Conservation (phyloP, 2,329 filamentous ascomycete species). For the Alternaria infectoria region DNA sequence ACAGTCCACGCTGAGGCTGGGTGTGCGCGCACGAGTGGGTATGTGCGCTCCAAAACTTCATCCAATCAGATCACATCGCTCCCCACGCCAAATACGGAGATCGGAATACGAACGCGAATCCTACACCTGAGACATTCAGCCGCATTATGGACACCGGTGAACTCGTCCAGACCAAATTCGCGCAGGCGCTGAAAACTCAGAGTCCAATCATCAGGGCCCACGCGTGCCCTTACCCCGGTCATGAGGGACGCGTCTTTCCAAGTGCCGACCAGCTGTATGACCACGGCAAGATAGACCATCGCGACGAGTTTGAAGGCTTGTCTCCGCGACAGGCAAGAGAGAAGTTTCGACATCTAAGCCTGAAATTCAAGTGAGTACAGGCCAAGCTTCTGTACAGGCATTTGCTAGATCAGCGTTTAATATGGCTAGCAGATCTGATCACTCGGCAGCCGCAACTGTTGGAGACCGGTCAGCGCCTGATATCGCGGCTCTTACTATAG, state of each 20-base stretch:
- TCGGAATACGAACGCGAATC: neutral
- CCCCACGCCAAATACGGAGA: neutral
- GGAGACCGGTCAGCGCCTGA: conserved; percentile 39
- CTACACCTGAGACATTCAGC: neutral
- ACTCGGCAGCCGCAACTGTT: conserved; percentile 34
- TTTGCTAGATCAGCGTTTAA: conserved; percentile 7
- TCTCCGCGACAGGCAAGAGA: conserved; percentile 27
- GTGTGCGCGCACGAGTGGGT: neutral
- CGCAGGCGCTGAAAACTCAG: conserved; percentile 36
- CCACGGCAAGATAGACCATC: conserved; percentile 40
- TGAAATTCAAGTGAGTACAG: conserved; percentile 23
- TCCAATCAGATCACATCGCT: neutral
- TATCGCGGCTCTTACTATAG: conserved; percentile 37
- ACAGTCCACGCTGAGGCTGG: neutral
- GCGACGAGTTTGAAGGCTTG: conserved; percentile 23
- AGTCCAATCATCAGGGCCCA: conserved; percentile 22
- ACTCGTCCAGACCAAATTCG: conserved; percentile 33
- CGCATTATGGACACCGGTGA: conserved; percentile 26
- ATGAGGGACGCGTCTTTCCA: conserved; percentile 39
- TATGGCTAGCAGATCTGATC: conserved; percentile 25
- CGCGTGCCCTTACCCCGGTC: conserved; percentile 39
- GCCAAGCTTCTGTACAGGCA: neutral
- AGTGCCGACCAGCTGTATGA: conserved; percentile 28
- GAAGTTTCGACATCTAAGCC: conserved; percentile 28
- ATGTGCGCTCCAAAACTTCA: neutral